A percentile compares a stretch with the other conserved stretches of the same genome.
Evolutionary conservation across 202 grass and related monocot genomes (phyloP).

Genomic region (Panicum virgatum): DNA sequence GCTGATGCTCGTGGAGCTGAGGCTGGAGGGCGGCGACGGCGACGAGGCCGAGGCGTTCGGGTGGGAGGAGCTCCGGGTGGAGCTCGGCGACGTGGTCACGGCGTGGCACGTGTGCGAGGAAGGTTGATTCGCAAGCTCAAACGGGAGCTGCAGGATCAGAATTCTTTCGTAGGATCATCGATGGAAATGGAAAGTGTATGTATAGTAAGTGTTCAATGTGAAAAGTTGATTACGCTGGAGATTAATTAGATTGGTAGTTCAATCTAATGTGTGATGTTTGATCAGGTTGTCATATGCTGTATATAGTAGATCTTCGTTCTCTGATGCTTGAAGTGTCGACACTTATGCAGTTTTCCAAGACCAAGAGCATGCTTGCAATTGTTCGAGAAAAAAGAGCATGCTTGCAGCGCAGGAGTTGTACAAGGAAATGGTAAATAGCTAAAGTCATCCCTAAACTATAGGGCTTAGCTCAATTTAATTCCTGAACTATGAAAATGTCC

Average conservation of each 20-base stretch:
- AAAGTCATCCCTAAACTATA: too few species aligned
- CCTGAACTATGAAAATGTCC: too few species aligned
- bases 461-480: too few species aligned
- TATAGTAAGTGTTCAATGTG: background rate
- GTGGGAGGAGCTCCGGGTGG: constrained; percentile 71
- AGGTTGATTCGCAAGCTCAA: background rate
- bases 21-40: constrained; percentile 53
- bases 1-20: constrained; percentile 73
- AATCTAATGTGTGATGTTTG: constrained; percentile 24
- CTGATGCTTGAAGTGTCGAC: background rate
- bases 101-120: constrained; percentile 66
- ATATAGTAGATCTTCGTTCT: background rate
- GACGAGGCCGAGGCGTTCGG: constrained; percentile 46
- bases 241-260: constrained; percentile 33
- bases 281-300: too few species aligned
- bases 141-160: background rate
- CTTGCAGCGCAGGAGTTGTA: background rate
- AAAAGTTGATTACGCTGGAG: background rate
- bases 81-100: constrained; percentile 70
- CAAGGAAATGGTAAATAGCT: too few species aligned
- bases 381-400: too few species aligned
- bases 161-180: constrained; percentile 23
- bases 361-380: too few species aligned
- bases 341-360: background rate
- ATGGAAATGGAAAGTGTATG: constrained; percentile 19